phyloP scores from a whole-genome alignment of 2,329 filamentous ascomycete species.

The Epicoccum sorghinum region DNA sequence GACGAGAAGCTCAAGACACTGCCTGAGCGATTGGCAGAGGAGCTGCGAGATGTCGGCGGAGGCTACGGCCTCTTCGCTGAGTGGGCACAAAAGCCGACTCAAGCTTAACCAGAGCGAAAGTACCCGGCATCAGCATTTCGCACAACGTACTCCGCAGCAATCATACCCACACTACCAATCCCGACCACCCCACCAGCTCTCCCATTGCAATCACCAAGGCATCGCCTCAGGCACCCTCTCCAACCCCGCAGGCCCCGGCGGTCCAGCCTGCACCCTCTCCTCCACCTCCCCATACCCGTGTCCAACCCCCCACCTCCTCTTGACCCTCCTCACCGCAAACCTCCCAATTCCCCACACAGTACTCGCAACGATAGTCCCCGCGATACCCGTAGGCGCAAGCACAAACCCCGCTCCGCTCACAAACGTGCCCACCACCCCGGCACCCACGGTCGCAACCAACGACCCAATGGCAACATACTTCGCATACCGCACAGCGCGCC shows the following conservation, averaged over 20 bases:
- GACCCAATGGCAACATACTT: constrained; percentile 53
- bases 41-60: neutral
- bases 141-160: too few species aligned
- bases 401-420: constrained; percentile 50
- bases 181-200: too few species aligned
- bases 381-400: constrained; percentile 50
- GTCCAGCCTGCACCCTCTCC: constrained; percentile 21
- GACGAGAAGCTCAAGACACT: neutral
- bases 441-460: constrained; percentile 48
- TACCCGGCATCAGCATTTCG: too few species aligned
- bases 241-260: constrained; percentile 10
- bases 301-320: constrained; percentile 32
- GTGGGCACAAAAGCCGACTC: neutral
- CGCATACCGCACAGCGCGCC: constrained; percentile 51
- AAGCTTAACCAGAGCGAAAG: too few species aligned
- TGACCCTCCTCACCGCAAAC: constrained; percentile 44
- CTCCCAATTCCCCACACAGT: constrained; percentile 49
- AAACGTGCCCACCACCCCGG: constrained; percentile 45
- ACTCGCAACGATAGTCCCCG: constrained; percentile 45
- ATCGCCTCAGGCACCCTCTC: constrained; percentile 27
- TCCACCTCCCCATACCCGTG: constrained; percentile 28
- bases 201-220: constrained; percentile 26
- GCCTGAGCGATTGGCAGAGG: neutral
- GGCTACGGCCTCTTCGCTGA: neutral
- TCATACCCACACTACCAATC: too few species aligned